A percentile compares a stretch with the other conserved stretches of the same genome.
Conservation (phyloP, 805 yeast genomes). For the Teunomyces funiuensis region DNA sequence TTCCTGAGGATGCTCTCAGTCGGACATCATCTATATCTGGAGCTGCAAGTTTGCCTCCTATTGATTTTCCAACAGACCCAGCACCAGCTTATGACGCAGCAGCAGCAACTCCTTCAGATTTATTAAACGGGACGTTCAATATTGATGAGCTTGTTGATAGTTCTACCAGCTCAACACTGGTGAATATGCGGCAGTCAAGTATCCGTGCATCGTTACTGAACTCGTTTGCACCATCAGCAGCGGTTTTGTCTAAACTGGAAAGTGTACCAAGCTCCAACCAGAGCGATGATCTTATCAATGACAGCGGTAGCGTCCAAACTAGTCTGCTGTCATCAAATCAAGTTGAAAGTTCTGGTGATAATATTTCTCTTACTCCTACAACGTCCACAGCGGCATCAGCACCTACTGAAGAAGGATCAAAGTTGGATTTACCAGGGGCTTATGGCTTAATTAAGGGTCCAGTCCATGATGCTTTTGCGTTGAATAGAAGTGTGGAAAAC, state of each 20-base stretch:
- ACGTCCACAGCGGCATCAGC: conserved; percentile 7
- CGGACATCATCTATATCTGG: conserved; percentile 28
- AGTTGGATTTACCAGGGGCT: not conserved
- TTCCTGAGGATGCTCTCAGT: conserved; percentile 40
- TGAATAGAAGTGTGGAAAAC: not conserved
- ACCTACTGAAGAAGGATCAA: not conserved
- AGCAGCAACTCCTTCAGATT: conserved; percentile 5
- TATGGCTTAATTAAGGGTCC: not conserved
- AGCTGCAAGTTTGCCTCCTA: not conserved
- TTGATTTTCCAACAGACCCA: conserved; percentile 23
- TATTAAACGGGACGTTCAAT: conserved; percentile 11
- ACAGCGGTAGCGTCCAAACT: conserved; percentile 1
- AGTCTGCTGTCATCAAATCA: conserved; percentile 1
- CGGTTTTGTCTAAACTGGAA: not conserved
- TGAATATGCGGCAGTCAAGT: conserved; percentile 17
- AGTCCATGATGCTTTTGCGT: not conserved
- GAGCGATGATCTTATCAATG: not conserved
- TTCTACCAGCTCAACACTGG: conserved; percentile 6
- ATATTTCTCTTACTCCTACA: conserved; percentile 10
- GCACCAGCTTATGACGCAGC: conserved; percentile 33
- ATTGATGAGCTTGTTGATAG: conserved; percentile 30
- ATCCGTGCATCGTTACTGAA: conserved; percentile 29
- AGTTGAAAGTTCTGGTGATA: conserved; percentile 6
- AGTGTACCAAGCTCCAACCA: not conserved
- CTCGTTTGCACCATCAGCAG: conserved; percentile 31